Evolutionary conservation across 2,329 filamentous ascomycete genomes (phyloP).

Genomic region (Hypomyces perniciosus): DNA sequence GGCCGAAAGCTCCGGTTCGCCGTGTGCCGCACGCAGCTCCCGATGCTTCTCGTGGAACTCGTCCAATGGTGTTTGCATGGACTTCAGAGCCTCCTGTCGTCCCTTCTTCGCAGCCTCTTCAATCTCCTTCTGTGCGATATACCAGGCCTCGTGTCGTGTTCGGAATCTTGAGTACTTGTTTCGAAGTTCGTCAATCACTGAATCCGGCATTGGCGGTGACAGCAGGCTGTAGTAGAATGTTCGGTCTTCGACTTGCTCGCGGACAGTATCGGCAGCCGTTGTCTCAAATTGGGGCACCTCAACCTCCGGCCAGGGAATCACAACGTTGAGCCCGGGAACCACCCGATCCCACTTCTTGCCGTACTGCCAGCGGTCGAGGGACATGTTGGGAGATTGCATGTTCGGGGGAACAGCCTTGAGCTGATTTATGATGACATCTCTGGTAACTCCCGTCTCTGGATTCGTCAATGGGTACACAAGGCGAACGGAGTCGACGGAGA

Average conservation of each 20-base stretch:
- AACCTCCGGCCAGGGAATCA: conserved; percentile 69
- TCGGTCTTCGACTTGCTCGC: conserved; percentile 65
- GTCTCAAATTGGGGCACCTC: conserved; percentile 46
- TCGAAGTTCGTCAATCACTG: conserved; percentile 79
- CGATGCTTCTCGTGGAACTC: conserved; percentile 53
- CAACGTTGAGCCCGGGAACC: conserved; percentile 64
- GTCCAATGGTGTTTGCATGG: conserved; percentile 51
- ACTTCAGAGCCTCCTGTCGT: conserved; percentile 22
- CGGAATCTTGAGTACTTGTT: conserved; percentile 78
- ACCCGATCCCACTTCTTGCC: conserved; percentile 46
- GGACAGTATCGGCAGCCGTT: conserved; percentile 63
- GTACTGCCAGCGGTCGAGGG: conserved; percentile 34
- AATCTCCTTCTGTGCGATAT: conserved; percentile 56
- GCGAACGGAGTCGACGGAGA: conserved; percentile 67
- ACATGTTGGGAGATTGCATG: conserved; percentile 41
- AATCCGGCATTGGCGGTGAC: conserved; percentile 67
- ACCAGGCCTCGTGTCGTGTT: conserved; percentile 71
- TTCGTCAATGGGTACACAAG: conserved; percentile 74
- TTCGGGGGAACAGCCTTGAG: conserved; percentile 49
- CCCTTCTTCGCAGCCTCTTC: conserved; percentile 45
- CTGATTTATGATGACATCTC: conserved; percentile 73
- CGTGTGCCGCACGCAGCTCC: conserved; percentile 43
- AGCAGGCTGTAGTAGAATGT: conserved; percentile 77
- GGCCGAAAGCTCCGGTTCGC: conserved; percentile 50
- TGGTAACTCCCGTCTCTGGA: conserved; percentile 54